Base-by-base conservation (phyloP, 2,329 filamentous ascomycete species). In the Cladosporium cucumerinum region DNA sequence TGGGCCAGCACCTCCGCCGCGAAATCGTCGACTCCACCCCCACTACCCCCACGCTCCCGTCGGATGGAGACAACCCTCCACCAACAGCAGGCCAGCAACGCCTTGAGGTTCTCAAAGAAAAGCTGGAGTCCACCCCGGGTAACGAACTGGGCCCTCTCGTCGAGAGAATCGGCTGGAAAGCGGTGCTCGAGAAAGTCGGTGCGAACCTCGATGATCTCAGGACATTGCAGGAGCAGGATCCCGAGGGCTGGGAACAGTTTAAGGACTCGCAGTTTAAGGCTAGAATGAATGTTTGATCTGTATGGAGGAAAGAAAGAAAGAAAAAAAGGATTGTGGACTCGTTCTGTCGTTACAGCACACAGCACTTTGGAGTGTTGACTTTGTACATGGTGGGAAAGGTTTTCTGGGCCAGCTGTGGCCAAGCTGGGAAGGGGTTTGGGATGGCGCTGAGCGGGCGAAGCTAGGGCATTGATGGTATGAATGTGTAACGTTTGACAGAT, bases 161-260 rank as follows among this genome's bases (percentile, higher is more conserved):
- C 25, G 86, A 89, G 81, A 46, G 64, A 18, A 67, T 72, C 26
- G 89, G 89, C 0, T 84, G 85, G 59, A 81, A 90, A 14, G 79
- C 81, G 63, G 84, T 86, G 0, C 87, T 92, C 69, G 82, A 85
- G 70, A 85, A 88, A 72, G 81, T 85, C 21, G 85, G 85, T 5
- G 82, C 84, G 30, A 90, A 92, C 68, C 86, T 87, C 0, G 85
- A 87, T 67, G 83, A 89, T 74, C 86, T 90, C 84, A 83, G 84
- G 58, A 78, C 78, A 8, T 86, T 93, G 72, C 82, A 81, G 70
- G 70, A 74, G 51, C 76, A 79, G 63, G 75, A 78, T 70, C 75
- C 76, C 10, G 66, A 68, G 34, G 74, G 70, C 6, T 78, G 75
- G 74, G 71, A 72, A 65, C 67, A 71, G 48, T 77, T 78, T 63